Evolutionary conservation across 148 eudicot genomes (phyloP).

Genomic region (Amaranthus hypochondriacus): DNA sequence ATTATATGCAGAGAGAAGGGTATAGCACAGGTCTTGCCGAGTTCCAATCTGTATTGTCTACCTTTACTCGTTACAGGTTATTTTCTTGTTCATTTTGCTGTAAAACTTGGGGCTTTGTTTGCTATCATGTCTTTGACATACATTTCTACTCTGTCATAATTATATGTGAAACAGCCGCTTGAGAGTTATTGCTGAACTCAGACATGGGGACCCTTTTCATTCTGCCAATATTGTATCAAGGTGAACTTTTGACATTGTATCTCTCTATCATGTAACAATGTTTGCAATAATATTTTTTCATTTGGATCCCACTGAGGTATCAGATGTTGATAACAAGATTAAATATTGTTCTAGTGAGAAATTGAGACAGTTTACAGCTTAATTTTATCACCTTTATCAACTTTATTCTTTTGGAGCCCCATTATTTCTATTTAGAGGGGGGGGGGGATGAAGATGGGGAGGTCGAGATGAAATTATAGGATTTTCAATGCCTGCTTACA

Average conservation of each 20-base stretch:
- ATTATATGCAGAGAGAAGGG: slow-evolving; percentile 42
- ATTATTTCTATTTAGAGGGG: too few species aligned
- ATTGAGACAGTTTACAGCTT: not conserved
- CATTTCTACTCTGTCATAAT: not conserved
- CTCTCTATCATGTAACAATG: not conserved
- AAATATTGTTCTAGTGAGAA: not conserved
- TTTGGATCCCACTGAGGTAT: not conserved
- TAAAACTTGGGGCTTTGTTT: not conserved
- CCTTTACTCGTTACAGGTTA: slow-evolving; percentile 62
- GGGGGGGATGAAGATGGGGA: too few species aligned
- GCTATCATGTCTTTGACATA: slow-evolving; percentile 5
- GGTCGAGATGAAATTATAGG: too few species aligned
- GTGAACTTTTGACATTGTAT: slow-evolving; percentile 20
- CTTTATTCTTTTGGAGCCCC: not conserved
- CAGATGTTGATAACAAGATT: not conserved
- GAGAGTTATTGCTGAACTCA: slow-evolving; percentile 62
- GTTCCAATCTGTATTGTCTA: slow-evolving; percentile 53
- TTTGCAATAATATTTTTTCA: not conserved
- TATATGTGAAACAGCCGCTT: slow-evolving; percentile 44
- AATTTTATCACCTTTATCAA: not conserved
- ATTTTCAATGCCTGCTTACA: too few species aligned
- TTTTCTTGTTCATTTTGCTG: not conserved
- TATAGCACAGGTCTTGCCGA: slow-evolving; percentile 52
- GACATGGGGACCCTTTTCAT: slow-evolving; percentile 60
- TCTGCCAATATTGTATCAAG: slow-evolving; percentile 61